phyloP scores from a whole-genome alignment of 2,329 filamentous ascomycete genomes.

The Exophiala xenobiotica region DNA sequence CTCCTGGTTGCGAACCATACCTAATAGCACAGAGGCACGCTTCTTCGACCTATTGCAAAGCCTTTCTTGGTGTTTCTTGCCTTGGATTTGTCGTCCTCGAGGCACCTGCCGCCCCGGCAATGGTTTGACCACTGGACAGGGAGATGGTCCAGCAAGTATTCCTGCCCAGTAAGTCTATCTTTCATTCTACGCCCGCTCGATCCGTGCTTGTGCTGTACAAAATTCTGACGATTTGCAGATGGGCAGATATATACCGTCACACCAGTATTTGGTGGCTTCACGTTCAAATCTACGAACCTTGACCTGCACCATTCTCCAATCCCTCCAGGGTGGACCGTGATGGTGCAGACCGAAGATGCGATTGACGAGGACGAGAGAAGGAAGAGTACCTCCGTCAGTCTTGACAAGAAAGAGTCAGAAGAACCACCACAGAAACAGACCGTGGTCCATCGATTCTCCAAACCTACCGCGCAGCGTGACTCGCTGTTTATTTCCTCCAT shows the following conservation, averaged over 20 bases:
- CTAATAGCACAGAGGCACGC: no score
- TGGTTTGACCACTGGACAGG: constrained; percentile 5
- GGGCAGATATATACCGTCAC: constrained; percentile 72
- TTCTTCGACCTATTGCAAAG: no score
- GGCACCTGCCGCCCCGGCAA: neutral
- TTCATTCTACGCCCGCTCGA: neutral
- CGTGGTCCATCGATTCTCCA: constrained; percentile 61
- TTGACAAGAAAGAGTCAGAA: neutral
- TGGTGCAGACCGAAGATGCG: constrained; percentile 69
- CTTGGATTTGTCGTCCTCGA: no score
- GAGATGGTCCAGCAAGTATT: constrained; percentile 40
- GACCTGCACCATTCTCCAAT: constrained; percentile 68
- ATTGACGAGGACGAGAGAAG: constrained; percentile 32
- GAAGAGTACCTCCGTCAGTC: constrained; percentile 21
- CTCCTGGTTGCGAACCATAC: no score
- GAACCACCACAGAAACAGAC: constrained; percentile 18
- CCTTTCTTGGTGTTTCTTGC: no score
- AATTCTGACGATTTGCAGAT: constrained; percentile 40
- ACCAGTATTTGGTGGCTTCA: constrained; percentile 86
- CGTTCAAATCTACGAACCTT: constrained; percentile 80
- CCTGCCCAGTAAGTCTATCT: constrained; percentile 62
- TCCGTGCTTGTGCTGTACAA: no score
- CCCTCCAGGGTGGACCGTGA: constrained; percentile 86
- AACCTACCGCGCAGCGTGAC: constrained; percentile 75
- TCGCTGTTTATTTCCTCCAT: constrained; percentile 89